Conservation (phyloP, 139 green algal species). For the Tetradesmus lagerheimii region DNA sequence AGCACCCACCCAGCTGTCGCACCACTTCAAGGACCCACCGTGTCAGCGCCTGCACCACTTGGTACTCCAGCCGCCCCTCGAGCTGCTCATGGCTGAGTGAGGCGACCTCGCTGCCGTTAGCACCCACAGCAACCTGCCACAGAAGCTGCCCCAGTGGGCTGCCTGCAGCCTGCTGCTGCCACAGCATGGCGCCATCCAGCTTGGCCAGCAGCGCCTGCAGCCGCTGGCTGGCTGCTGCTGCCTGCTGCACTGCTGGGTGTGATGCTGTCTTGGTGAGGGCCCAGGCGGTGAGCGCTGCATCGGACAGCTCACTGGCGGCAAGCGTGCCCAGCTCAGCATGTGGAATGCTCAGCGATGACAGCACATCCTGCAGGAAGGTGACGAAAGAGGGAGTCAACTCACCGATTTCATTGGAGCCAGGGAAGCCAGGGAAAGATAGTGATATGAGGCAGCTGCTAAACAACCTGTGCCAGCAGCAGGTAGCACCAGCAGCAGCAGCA, state of each 20-base stretch:
- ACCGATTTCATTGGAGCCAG: neutral
- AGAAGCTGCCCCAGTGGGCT: constrained; percentile 30
- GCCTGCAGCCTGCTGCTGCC: constrained; percentile 30
- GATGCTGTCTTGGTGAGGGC: constrained; percentile 22
- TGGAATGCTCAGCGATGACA: constrained; percentile 32
- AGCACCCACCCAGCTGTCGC: neutral
- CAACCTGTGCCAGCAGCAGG: neutral
- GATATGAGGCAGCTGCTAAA: neutral
- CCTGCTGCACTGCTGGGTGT: constrained; percentile 23
- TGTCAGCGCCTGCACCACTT: neutral
- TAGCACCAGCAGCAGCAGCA: constrained; percentile 14
- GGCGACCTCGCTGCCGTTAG: neutral
- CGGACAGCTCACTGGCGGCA: neutral
- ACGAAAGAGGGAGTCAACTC: neutral
- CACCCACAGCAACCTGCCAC: constrained; percentile 21
- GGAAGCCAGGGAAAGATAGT: too few species aligned
- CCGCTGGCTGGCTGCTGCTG: neutral
- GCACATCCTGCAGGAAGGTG: neutral
- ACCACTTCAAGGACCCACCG: neutral
- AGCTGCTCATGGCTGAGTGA: neutral
- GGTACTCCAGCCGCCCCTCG: neutral
- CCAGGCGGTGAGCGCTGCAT: constrained; percentile 33
- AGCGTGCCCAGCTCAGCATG: constrained; percentile 22
- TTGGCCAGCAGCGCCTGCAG: constrained; percentile 22
- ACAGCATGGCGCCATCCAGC: constrained; percentile 22